These are phyloP conservation scores for Musa balbisiana DNA, from an alignment of 202 grass and related monocot genomes.

Conservation along the genomic window DNA sequence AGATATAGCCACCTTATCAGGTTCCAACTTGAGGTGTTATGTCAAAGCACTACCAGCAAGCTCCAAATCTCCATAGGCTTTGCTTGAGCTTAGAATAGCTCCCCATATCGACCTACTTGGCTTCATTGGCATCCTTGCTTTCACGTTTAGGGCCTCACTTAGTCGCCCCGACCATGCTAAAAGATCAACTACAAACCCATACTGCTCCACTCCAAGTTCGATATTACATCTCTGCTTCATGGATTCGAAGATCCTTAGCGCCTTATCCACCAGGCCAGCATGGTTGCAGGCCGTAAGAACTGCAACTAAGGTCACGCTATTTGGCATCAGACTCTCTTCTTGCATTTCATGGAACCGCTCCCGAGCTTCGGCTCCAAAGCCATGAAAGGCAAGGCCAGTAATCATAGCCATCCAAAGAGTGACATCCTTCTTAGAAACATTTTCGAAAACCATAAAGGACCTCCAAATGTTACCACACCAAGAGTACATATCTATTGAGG, in stretches of 20 bases:
- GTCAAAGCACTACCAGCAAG: constrained; percentile 42
- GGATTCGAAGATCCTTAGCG: constrained; percentile 31
- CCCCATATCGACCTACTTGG: constrained; percentile 48
- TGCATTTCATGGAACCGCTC: constrained; percentile 42
- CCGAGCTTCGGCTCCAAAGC: constrained; percentile 33
- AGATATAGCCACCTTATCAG: constrained; percentile 38
- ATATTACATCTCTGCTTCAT: constrained; percentile 38
- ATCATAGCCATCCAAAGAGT: constrained; percentile 51
- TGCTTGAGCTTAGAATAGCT: constrained; percentile 48
- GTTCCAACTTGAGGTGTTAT: constrained; percentile 43
- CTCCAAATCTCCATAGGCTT: constrained; percentile 32
- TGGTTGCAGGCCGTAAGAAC: constrained; percentile 51
- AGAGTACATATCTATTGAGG: constrained; percentile 45
- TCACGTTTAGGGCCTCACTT: constrained; percentile 37
- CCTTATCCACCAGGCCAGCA: constrained; percentile 41
- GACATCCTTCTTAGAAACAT: constrained; percentile 37
- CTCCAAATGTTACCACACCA: constrained; percentile 39
- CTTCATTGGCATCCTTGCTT: constrained; percentile 45
- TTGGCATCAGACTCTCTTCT: constrained; percentile 26
- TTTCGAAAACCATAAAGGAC: constrained; percentile 30
- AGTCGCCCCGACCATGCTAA: constrained; percentile 42
- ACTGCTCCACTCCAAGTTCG: constrained; percentile 44
- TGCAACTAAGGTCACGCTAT: constrained; percentile 42
- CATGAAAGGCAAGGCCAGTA: constrained; percentile 44
- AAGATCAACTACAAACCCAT: constrained; percentile 51